These are phyloP conservation scores for Chlorociboria aeruginascens DNA, from an alignment of 495 filamentous ascomycete species.

Conservation along the genomic window DNA sequence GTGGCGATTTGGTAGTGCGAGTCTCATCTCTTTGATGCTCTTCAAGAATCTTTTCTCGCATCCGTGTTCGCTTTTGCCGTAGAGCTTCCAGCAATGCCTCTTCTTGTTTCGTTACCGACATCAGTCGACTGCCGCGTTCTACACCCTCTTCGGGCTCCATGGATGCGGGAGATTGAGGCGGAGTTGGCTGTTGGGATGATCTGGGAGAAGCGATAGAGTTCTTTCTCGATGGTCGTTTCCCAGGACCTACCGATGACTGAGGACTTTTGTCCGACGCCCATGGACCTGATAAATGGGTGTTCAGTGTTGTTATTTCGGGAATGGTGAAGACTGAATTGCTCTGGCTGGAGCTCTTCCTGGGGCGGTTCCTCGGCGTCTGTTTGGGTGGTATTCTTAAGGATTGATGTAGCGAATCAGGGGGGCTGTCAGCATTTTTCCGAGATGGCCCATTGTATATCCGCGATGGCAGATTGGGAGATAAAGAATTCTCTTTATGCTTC, in stretches of 20 bases:
- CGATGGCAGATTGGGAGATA: not conserved
- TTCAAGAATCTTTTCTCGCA: slow-evolving; percentile 59
- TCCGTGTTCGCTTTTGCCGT: slow-evolving; percentile 62
- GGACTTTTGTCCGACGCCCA: slow-evolving; percentile 5
- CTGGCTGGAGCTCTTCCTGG: slow-evolving; percentile 1
- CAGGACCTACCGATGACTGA: not conserved
- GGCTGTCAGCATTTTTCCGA: not conserved
- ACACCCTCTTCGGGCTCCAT: slow-evolving; percentile 24
- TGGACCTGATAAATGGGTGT: slow-evolving; percentile 1
- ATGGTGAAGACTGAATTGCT: slow-evolving; percentile 9
- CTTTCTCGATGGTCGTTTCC: slow-evolving; percentile 1
- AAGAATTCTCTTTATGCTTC: not conserved
- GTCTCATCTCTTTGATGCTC: slow-evolving; percentile 25
- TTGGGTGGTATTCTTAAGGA: not conserved
- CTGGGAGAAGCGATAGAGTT: slow-evolving; percentile 5
- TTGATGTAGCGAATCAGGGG: not conserved
- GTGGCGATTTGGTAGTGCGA: slow-evolving; percentile 12
- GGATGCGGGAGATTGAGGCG: slow-evolving; percentile 34
- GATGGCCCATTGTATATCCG: slow-evolving; percentile 1
- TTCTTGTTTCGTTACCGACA: slow-evolving; percentile 81
- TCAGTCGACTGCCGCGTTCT: slow-evolving; percentile 45
- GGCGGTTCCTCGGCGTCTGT: not conserved
- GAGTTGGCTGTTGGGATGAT: slow-evolving; percentile 30
- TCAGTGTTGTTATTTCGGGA: not conserved
- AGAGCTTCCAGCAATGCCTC: slow-evolving; percentile 73